Base-by-base conservation (phyloP, 176 grass and related monocot species). In the Musa itinerans region DNA sequence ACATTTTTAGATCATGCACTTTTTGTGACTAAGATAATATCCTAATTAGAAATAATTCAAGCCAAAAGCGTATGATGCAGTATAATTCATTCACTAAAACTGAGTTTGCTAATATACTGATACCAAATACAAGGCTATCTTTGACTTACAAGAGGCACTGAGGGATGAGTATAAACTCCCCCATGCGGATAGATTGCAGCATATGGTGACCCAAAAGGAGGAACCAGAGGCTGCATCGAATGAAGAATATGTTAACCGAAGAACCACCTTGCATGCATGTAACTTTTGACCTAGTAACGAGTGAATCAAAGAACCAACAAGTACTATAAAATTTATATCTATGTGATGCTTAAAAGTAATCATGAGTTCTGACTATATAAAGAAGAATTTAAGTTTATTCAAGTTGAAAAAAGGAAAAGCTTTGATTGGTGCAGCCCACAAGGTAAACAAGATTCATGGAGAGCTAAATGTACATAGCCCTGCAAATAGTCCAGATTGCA, bases 191-290 rank as follows among this genome's bases (percentile, higher is more conserved):
- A 96, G 52, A 96, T 89, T 21, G 88, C 75, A 50, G 75, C 49
- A 86, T 90, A 90, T 53, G 87, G 85, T 63, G 91, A 80, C 71
- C 87, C 87, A 73, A 92, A 92, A 53, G 89, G 66, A 2, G 77
- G 90, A 43, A 89, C 72, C 19, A 88, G 52, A 84, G 84, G 84
- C 87, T 96, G 68, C 63, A 70, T 9, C 13, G 10, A 17, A 70
- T 17, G 68, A 69, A 61, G 52, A 76, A 51, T 1, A 59, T 52
- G 73, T 43, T 43, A 43, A 43, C 34, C 34, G 34, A 43, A 6
- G 34, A 43, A 43, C 34, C 34, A 43, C 34, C 3, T 6, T 43
- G 34, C 34, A 43, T 43, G 34, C 34, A 43, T 43, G 34, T 43
- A 6, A 43, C 3, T 6, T 43, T 43, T 43, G 3, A 43, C 34